These are phyloP conservation scores for Colletotrichum neosansevieriae DNA, from an alignment of 2,329 filamentous ascomycete genomes.

Conservation along the genomic window DNA sequence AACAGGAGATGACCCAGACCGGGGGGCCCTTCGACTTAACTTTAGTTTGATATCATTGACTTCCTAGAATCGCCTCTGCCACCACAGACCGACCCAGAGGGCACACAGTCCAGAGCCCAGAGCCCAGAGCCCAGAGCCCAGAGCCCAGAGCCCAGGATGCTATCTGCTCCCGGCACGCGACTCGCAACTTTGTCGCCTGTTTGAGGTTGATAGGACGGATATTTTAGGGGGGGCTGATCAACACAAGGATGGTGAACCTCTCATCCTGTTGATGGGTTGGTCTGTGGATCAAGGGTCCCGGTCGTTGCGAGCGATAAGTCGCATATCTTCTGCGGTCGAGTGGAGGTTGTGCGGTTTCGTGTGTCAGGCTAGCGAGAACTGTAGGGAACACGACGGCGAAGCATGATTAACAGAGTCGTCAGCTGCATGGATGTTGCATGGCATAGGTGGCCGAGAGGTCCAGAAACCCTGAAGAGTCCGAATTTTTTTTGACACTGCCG, in stretches of 20 bases:
- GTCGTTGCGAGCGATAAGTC: slow-evolving; percentile 36
- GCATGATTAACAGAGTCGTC: slow-evolving; percentile 41
- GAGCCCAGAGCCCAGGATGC: slow-evolving; percentile 24
- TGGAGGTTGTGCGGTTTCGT: slow-evolving; percentile 41
- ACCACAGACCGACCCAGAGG: slow-evolving; percentile 16
- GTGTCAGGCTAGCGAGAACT: slow-evolving; percentile 42
- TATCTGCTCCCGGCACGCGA: slow-evolving; percentile 32
- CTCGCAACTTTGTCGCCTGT: slow-evolving; percentile 49
- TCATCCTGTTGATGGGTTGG: slow-evolving; percentile 35
- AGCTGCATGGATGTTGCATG: slow-evolving; percentile 33
- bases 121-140: neutral
- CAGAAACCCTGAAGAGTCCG: slow-evolving; percentile 26
- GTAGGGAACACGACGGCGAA: slow-evolving; percentile 39
- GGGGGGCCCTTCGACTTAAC: slow-evolving; percentile 35
- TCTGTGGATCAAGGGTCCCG: slow-evolving; percentile 43
- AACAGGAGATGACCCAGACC: slow-evolving; percentile 24
- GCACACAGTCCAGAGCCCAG: slow-evolving; percentile 8
- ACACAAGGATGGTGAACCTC: slow-evolving; percentile 48
- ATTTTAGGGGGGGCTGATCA: slow-evolving; percentile 60
- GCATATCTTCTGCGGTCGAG: slow-evolving; percentile 37
- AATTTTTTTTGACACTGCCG: slow-evolving; percentile 34
- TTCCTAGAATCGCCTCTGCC: slow-evolving; percentile 29
- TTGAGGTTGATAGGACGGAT: slow-evolving; percentile 66
- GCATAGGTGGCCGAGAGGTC: slow-evolving; percentile 15
- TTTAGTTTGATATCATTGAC: slow-evolving; percentile 37